phyloP scores from a whole-genome alignment of 176 grass and related monocot genomes.

The Oryza officinalis region DNA sequence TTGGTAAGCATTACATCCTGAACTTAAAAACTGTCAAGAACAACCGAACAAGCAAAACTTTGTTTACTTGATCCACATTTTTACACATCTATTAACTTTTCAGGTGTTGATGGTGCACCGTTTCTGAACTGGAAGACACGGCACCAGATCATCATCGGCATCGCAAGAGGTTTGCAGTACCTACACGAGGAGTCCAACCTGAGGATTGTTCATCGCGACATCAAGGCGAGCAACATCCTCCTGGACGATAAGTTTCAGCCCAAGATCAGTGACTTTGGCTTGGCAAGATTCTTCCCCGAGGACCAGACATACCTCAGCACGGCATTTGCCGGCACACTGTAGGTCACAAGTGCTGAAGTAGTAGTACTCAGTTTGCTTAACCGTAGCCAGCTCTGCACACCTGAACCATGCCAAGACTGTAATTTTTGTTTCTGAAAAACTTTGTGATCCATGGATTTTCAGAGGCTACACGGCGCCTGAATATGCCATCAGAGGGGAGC shows the following conservation, averaged over 20 bases:
- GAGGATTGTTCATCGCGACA: constrained; percentile 74
- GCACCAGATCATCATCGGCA: constrained; percentile 64
- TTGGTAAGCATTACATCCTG: constrained; percentile 25
- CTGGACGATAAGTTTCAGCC: constrained; percentile 73
- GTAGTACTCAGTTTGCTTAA: background rate
- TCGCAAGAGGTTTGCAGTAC: constrained; percentile 56
- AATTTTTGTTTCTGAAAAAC: background rate
- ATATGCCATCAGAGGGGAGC: constrained; percentile 68
- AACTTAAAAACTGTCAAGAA: background rate
- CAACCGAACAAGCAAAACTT: too few species aligned
- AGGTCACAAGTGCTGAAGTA: background rate
- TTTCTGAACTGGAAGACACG: constrained; percentile 55
- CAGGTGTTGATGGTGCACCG: constrained; percentile 31
- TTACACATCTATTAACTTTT: background rate
- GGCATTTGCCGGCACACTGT: constrained; percentile 65
- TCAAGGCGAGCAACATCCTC: constrained; percentile 81
- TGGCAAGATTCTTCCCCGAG: constrained; percentile 72
- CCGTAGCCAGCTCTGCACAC: too few species aligned
- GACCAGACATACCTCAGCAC: constrained; percentile 71
- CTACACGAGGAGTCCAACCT: constrained; percentile 74
- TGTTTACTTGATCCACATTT: background rate
- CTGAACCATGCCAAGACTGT: background rate
- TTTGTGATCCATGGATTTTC: background rate
- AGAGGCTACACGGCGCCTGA: constrained; percentile 78
- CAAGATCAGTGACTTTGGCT: constrained; percentile 70